These are phyloP conservation scores for Cutaneotrichosporon dermatis DNA, from an alignment of 1,284 basidiomycete genomes.

Conservation along the genomic window DNA sequence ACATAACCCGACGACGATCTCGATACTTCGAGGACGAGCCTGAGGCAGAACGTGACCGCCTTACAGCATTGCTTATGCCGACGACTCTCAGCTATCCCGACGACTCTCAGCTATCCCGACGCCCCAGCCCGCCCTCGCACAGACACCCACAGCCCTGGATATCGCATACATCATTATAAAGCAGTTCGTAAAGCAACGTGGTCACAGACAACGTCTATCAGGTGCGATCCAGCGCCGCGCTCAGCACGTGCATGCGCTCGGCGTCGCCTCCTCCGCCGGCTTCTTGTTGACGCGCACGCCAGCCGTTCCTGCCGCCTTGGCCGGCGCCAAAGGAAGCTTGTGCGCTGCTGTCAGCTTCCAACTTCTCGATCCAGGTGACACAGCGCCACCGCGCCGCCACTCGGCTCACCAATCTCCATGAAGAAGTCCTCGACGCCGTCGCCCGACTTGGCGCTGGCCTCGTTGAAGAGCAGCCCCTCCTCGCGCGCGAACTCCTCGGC, in stretches of 20 bases:
- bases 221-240: background rate
- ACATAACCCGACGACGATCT: too few relatives aligned
- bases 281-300: conserved; percentile 38
- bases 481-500: conserved; percentile 92
- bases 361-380: too few relatives aligned
- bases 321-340: conserved; percentile 41
- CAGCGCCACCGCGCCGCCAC: too few relatives aligned
- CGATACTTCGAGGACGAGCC: too few relatives aligned
- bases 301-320: conserved; percentile 17
- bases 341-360: conserved; percentile 29
- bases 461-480: conserved; percentile 91
- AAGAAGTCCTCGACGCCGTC: conserved; percentile 87
- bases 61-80: too few relatives aligned
- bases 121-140: too few relatives aligned
- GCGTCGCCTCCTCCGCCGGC: conserved; percentile 5
- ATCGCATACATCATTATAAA: conserved; percentile 2
- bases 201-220: background rate
- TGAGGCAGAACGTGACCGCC: too few relatives aligned
- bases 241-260: conserved; percentile 19
- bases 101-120: too few relatives aligned
- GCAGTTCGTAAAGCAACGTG: background rate
- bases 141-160: background rate
- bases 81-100: too few relatives aligned
- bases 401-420: conserved; percentile 59
- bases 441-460: conserved; percentile 92